Conservation (phyloP, 371 early-diverging fungal genomes). For the Mortierella sp. region DNA sequence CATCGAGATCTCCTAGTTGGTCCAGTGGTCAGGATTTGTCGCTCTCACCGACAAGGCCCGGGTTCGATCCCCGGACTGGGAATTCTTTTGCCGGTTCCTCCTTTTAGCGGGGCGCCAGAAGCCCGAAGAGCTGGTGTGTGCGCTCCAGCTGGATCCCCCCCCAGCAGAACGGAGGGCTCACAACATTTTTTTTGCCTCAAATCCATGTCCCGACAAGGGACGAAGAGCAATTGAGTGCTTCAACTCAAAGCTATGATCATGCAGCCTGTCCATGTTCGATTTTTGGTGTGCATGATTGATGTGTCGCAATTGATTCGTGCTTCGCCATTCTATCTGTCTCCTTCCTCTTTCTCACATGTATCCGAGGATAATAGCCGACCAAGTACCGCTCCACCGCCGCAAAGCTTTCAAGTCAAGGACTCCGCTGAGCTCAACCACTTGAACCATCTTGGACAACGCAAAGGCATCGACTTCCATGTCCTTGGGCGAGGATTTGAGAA, state of each 20-base stretch:
- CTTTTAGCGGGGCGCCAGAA: too few species aligned
- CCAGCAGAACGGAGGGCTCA: too few species aligned
- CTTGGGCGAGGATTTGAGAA: conserved; percentile 26
- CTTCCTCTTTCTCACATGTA: conserved; percentile 22
- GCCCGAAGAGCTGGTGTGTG: too few species aligned
- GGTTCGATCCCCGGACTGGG: conserved; percentile 57
- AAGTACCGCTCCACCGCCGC: conserved; percentile 40
- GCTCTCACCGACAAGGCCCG: conserved; percentile 59
- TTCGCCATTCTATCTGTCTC: too few species aligned
- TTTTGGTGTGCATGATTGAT: too few species aligned
- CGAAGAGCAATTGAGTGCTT: too few species aligned
- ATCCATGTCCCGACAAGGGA: too few species aligned
- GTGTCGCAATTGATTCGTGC: too few species aligned
- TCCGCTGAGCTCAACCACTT: conserved; percentile 36
- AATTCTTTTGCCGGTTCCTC: conserved; percentile 10
- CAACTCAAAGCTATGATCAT: too few species aligned
- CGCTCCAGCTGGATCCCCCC: too few species aligned
- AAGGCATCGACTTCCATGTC: conserved; percentile 47
- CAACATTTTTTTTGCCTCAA: too few species aligned
- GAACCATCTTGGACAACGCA: conserved; percentile 47
- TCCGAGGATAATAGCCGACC: conserved; percentile 47
- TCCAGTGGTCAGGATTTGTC: conserved; percentile 57
- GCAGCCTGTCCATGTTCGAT: too few species aligned
- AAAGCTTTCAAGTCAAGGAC: conserved; percentile 36
- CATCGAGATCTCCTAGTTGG: conserved; percentile 37